Conservation (phyloP, 2,329 filamentous ascomycete genomes). For the Calonectria hongkongensis region DNA sequence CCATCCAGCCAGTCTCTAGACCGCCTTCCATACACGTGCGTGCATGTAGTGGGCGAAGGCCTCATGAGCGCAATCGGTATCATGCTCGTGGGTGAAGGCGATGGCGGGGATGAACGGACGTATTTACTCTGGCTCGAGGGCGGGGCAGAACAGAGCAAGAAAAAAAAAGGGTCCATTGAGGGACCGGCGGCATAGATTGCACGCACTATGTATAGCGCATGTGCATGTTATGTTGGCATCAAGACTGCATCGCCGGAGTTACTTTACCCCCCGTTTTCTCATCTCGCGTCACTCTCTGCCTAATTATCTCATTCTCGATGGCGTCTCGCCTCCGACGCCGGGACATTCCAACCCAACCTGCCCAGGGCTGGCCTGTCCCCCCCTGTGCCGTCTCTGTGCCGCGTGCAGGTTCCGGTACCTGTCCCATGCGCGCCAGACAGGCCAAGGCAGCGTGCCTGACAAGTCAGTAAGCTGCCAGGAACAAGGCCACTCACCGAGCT, state of each 20-base stretch:
- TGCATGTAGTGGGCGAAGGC: background rate
- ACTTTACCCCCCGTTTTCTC: slow-evolving; percentile 41
- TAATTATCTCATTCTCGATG: slow-evolving; percentile 16
- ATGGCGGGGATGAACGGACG: slow-evolving; percentile 33
- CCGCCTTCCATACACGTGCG: slow-evolving; percentile 55
- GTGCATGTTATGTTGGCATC: background rate
- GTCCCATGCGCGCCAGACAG: slow-evolving; percentile 12
- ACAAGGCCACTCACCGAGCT: slow-evolving; percentile 34
- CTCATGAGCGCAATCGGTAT: slow-evolving; percentile 42
- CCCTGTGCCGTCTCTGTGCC: slow-evolving; percentile 12
- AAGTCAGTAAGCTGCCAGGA: slow-evolving; percentile 8
- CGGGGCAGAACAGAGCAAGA: slow-evolving; percentile 39
- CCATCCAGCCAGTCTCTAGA: slow-evolving; percentile 54
- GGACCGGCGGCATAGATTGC: background rate
- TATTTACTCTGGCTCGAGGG: slow-evolving; percentile 43
- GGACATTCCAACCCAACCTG: slow-evolving; percentile 20
- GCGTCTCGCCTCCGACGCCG: slow-evolving; percentile 8
- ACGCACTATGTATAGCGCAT: background rate
- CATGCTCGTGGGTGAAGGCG: slow-evolving; percentile 23
- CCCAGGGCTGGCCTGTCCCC: slow-evolving; percentile 12
- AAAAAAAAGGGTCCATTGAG: slow-evolving; percentile 23
- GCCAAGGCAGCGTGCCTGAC: slow-evolving; percentile 10
- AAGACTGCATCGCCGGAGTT: slow-evolving; percentile 1
- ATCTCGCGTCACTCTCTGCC: slow-evolving; percentile 29
- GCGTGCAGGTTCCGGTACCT: slow-evolving; percentile 21